Percentiles rank a stretch among this genome's conserved stretches.
Evolutionary conservation across 495 filamentous ascomycete species (phyloP).

Genomic region (Hypoxylon perforatum): DNA sequence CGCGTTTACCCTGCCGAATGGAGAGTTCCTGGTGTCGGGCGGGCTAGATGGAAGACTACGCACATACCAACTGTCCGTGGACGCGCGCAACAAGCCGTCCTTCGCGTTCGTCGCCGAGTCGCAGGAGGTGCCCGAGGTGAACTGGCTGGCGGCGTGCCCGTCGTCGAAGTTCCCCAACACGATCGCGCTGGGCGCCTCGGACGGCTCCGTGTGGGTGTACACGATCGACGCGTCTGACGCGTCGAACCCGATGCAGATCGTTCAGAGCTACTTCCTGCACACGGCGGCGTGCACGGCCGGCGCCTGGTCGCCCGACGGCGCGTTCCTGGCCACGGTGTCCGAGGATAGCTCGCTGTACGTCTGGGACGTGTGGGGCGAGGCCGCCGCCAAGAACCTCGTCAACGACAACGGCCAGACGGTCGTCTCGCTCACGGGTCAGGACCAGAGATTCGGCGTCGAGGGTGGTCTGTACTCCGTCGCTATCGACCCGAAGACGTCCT

Average conservation of each 20-base stretch:
- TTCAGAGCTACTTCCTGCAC: constrained; percentile 91
- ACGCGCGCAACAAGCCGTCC: constrained; percentile 43
- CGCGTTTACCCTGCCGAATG: constrained; percentile 82
- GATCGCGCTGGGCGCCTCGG: constrained; percentile 90
- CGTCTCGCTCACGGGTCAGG: constrained; percentile 80
- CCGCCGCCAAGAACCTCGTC: constrained; percentile 76
- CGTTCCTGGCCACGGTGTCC: constrained; percentile 86
- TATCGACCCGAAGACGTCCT: constrained; percentile 77
- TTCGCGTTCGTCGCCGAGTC: constrained; percentile 76
- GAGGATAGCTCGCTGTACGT: constrained; percentile 92
- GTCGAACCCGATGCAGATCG: constrained; percentile 72
- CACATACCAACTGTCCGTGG: constrained; percentile 54
- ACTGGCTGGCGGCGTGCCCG: constrained; percentile 87
- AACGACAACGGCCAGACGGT: constrained; percentile 77
- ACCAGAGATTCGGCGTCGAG: constrained; percentile 91
- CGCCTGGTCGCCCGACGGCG: constrained; percentile 89
- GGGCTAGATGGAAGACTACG: constrained; percentile 84
- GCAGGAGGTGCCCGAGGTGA: constrained; percentile 93
- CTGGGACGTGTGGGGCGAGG: constrained; percentile 90
- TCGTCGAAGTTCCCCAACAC: constrained; percentile 75
- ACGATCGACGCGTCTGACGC: constrained; percentile 74
- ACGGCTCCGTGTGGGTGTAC: constrained; percentile 96
- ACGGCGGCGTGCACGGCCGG: constrained; percentile 89
- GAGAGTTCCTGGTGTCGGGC: constrained; percentile 85
- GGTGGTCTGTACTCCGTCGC: constrained; percentile 90